Evolutionary conservation across 306 rosid genomes (phyloP), one percentile per base, ranked within the genome.

Genomic region (Lathyrus tuberosus): DNA sequence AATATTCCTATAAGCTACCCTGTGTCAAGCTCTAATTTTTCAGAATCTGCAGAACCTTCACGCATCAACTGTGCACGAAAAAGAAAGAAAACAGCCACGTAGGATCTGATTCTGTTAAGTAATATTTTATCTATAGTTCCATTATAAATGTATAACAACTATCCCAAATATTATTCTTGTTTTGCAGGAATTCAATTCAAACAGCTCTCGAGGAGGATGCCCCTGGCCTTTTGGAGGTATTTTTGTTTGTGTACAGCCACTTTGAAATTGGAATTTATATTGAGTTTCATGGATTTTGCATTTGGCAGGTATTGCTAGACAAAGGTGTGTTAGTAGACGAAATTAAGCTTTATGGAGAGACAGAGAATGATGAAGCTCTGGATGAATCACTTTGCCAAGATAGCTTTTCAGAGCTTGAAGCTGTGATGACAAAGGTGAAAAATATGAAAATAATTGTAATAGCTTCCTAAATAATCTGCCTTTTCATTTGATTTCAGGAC

Each of bases 181-280:
- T 69, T 72, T 88, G 80, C 86, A 93, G 98, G 77, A 90, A 90
- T 80, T 90, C 96, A 9, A 62, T 90, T 84, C 74, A 90, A 83
- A 81, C 89, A 44, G 97, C 96, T 18, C 75, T 93, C 40, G 96
- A 90, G 80, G 98, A 93, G 80, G 98, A 90, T 85, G 98, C 94
- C 69, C 98, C 98, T 60, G 98, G 98, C 70, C 98, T 93, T 15
- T 79, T 93, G 78, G 86, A 86, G 97, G 98, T 90, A 59, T 44
- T 71, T 62, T 59, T 35, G 65, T 74, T 74, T 43, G 40, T 58
- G 60, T 86, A 67, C 71, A 56, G 62, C 70, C 52, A 46, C 46
- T 75, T 43, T 58, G 62, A 75, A 70, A 30, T 72, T 68, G 57
- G 53, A 47, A 48, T 74, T 74, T 62, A 62, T 78, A 76, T 76